Conservation (phyloP, 257 asterid species). For the Solanum megistacrolobum region DNA sequence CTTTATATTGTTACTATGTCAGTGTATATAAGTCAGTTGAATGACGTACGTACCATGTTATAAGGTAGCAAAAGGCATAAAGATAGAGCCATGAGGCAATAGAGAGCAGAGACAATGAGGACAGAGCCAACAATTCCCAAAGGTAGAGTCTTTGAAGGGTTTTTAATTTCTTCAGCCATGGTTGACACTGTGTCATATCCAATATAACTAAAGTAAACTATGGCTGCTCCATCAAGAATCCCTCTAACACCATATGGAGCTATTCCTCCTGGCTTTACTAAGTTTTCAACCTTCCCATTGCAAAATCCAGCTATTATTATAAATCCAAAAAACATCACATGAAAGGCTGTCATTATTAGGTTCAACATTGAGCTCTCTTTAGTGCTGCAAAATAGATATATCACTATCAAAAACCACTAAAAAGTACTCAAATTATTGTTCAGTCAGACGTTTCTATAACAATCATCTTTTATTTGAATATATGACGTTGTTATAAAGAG, state of each 20-base stretch:
- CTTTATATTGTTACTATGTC: not conserved
- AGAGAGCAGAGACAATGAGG: slow-evolving; percentile 26
- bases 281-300: slow-evolving; percentile 18
- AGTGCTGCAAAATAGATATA: slow-evolving; percentile 17
- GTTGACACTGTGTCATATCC: slow-evolving; percentile 39
- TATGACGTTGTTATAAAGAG: not conserved
- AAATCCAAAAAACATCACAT: slow-evolving; percentile 29
- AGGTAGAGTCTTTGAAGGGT: slow-evolving; percentile 27
- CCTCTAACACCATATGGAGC: slow-evolving; percentile 29
- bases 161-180: slow-evolving; percentile 36
- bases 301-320: slow-evolving; percentile 27
- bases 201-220: slow-evolving; percentile 32
- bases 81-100: slow-evolving; percentile 32
- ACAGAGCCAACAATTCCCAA: slow-evolving; percentile 36
- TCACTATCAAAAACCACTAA: not conserved
- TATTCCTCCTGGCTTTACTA: slow-evolving; percentile 22
- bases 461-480: not conserved
- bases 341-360: slow-evolving; percentile 27
- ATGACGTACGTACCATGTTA: slow-evolving; percentile 13
- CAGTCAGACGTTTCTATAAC: not conserved
- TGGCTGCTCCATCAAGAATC: slow-evolving; percentile 33
- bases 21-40: not conserved
- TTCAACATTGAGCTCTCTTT: slow-evolving; percentile 33
- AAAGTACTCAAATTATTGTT: fast-evolving
- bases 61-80: slow-evolving; percentile 25